Base-by-base conservation (phyloP, 352 stramenopile species). In the Phytophthora rubi region DNA sequence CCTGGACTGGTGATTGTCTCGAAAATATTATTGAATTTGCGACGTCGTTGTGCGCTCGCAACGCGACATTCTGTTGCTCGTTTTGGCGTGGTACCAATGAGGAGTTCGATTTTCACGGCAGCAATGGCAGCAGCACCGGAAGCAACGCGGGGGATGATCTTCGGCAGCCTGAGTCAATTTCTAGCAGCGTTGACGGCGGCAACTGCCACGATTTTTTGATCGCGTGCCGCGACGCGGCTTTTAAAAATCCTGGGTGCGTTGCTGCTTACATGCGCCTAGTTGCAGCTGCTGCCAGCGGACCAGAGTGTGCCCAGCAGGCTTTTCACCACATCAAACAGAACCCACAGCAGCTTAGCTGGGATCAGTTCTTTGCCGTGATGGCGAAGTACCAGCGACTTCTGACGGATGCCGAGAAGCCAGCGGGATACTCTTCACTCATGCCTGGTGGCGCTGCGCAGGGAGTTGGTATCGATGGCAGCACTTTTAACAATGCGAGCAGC, bases 261-360 rank as follows among this genome's bases (percentile, higher is more conserved):
- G 67, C 85, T n/a, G 71, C 85, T 3, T 96, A 96, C 60, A 78
- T 96, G 71, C 80, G 83, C 44, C 65, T 96, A 18, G 81, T 96
- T 16, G 85, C 85, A 21, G 83, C 86, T 10, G 82, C 83, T 15
- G 85, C 85, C 9, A 83, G 81, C 33, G 86, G 88, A 48, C 79
- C 81, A 15, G 85, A 91, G 23, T 93, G 87, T 60, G 86, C 86
- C 10, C 83, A 93, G 60, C 72, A 84, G 18, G 86, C 88, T 59
- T 96, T 94, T 73, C 86, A 93, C 57, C 88, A 96, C 70, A 81
- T 96, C 45, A 96, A 96, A 76, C 85, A 92, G 54, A 96, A 94
- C 70, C 88, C 88, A 7, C 63, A 79, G 26, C 77, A 92, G 35
- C 63, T 96, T 48, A 91, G 80, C 58, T 96, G 88, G 88, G 85